A percentile compares a stretch with the other conserved stretches of the same genome.
phyloP scores from a whole-genome alignment of 2,329 filamentous ascomycete species.

The Sclerotinia glacialis region DNA sequence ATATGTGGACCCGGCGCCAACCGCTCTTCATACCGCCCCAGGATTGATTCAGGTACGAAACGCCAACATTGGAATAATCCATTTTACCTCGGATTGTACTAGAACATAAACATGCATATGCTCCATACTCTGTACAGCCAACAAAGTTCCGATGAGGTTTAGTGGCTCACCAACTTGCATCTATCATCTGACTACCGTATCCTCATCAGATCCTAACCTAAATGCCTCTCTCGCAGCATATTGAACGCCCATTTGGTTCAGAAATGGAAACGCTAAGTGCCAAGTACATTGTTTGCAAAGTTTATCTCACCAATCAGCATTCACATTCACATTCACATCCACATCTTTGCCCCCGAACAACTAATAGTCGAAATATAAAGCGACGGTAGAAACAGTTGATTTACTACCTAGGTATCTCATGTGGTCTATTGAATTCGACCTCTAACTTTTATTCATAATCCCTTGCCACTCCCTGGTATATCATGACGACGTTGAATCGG shows the following conservation, averaged over 20 bases:
- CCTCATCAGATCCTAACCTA: background rate
- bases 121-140: background rate
- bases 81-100: background rate
- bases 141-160: background rate
- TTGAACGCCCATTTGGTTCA: background rate
- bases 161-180: background rate
- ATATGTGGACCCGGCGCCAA: slow-evolving; percentile 9
- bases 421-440: slow-evolving; percentile 18
- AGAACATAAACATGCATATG: background rate
- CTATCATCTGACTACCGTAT: background rate
- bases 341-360: background rate
- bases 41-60: background rate
- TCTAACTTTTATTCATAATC: slow-evolving; percentile 14
- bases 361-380: background rate
- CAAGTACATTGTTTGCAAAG: background rate
- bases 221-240: background rate
- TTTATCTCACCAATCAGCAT: background rate
- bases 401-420: slow-evolving; percentile 12
- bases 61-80: background rate
- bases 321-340: background rate
- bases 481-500: slow-evolving; percentile 35
- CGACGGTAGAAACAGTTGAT: slow-evolving; percentile 16
- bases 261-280: background rate
- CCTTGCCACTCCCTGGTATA: slow-evolving; percentile 24
- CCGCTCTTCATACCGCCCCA: slow-evolving; percentile 22